phyloP scores from a whole-genome alignment of 176 grass and related monocot genomes.

The Chloris gayana region DNA sequence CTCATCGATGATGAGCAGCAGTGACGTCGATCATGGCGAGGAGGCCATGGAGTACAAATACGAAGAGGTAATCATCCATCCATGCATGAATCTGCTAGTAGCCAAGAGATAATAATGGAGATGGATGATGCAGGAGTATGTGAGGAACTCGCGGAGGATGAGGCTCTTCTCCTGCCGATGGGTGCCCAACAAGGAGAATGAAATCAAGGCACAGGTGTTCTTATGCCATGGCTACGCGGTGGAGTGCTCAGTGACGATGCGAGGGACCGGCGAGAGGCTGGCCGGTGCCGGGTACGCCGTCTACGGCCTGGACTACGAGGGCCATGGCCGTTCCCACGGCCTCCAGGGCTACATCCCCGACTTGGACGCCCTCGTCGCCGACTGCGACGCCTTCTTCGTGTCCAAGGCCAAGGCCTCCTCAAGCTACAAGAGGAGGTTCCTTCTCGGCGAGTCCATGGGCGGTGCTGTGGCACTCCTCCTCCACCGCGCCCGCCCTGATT shows the following conservation, averaged over 20 bases:
- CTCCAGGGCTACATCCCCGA: background rate
- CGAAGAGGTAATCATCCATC: background rate
- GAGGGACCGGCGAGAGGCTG: background rate
- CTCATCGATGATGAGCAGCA: too few species aligned
- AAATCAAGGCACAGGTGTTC: constrained; percentile 59
- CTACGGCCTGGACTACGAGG: background rate
- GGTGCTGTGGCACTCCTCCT: background rate
- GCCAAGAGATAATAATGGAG: background rate
- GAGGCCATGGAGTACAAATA: background rate
- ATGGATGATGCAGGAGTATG: constrained; percentile 56
- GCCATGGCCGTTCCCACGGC: background rate
- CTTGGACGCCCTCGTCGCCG: background rate
- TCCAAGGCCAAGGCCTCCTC: background rate
- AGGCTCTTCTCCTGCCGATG: constrained; percentile 75
- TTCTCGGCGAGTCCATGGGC: background rate
- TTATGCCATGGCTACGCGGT: constrained; percentile 86
- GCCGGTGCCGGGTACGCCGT: background rate
- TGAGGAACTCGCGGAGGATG: constrained; percentile 55
- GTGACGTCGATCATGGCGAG: too few species aligned
- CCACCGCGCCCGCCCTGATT: background rate
- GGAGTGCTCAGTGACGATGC: background rate
- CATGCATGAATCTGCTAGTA: background rate
- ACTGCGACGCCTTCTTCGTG: background rate
- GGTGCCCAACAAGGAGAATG: constrained; percentile 30
- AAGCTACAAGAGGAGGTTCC: background rate